Conservation (phyloP, 2,329 filamentous ascomycete genomes). For the Sarocladiaceae sp. region DNA sequence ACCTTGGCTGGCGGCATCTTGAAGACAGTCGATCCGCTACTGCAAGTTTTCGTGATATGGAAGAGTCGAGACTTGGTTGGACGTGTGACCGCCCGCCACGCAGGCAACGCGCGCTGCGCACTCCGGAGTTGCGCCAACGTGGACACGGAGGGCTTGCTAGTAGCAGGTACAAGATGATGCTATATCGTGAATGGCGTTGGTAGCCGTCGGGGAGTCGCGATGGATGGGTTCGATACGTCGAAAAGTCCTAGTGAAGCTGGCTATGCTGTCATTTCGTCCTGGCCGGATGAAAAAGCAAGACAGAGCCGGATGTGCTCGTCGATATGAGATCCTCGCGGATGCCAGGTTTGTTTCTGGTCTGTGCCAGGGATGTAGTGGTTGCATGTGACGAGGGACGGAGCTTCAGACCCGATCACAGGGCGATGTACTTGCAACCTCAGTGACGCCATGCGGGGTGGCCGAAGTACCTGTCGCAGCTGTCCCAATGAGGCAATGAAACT, state of each 20-base stretch:
- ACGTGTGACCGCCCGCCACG: slow-evolving; percentile 1
- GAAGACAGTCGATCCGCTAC: background rate
- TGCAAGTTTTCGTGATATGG: background rate
- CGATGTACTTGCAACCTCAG: background rate
- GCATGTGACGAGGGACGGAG: slow-evolving; percentile 6
- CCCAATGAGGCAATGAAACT: background rate
- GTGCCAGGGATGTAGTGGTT: background rate
- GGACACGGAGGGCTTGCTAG: background rate
- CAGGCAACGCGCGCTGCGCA: slow-evolving; percentile 7
- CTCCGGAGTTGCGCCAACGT: slow-evolving; percentile 12
- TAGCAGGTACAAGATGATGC: no score
- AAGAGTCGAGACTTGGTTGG: background rate
- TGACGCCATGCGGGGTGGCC: slow-evolving; percentile 5
- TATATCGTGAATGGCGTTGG: background rate
- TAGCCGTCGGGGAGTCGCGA: background rate
- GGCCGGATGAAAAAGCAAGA: no score
- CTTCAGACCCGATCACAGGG: background rate
- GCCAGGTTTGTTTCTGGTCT: no score
- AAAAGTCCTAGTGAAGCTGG: no score
- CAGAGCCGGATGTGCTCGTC: no score
- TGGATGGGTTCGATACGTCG: background rate
- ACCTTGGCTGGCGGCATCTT: slow-evolving; percentile 10
- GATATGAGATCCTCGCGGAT: no score
- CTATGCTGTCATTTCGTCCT: no score
- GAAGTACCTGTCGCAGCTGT: slow-evolving; percentile 7